Conservation (phyloP, 345 rosid species). For the Ailanthus altissimus region DNA sequence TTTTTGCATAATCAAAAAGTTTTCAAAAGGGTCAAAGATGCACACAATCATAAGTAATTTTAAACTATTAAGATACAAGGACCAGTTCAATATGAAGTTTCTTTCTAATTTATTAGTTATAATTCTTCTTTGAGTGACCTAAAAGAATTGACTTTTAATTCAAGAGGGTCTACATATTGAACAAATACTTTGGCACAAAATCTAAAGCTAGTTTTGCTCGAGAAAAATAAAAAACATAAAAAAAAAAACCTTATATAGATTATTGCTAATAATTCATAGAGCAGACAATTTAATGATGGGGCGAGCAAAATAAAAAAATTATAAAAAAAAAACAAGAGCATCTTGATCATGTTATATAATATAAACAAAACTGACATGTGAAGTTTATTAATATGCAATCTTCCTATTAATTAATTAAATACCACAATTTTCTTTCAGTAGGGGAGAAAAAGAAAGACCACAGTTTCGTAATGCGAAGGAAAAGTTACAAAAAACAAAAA, state of each 20-base stretch:
- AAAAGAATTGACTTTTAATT: background rate
- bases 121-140: background rate
- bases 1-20: no score
- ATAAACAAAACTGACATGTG: background rate
- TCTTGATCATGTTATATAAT: background rate
- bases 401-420: background rate
- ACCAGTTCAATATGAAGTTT: background rate
- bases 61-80: background rate
- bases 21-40: no score
- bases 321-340: background rate
- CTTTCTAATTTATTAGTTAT: background rate
- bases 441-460: background rate
- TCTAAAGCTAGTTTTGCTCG: background rate
- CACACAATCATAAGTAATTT: no score
- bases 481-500: no score
- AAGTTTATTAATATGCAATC: background rate
- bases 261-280: no score
- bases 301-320: background rate
- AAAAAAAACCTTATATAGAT: background rate
- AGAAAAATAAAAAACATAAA: no score
- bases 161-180: background rate
- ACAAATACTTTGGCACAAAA: constrained; percentile 1
- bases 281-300: constrained; percentile 2
- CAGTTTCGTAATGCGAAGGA: background rate
- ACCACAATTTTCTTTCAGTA: background rate